Evolutionary conservation across 225 moss, liverwort and hornwort genomes (phyloP).

Genomic region (Bryoerythrophyllum caledonicum): DNA sequence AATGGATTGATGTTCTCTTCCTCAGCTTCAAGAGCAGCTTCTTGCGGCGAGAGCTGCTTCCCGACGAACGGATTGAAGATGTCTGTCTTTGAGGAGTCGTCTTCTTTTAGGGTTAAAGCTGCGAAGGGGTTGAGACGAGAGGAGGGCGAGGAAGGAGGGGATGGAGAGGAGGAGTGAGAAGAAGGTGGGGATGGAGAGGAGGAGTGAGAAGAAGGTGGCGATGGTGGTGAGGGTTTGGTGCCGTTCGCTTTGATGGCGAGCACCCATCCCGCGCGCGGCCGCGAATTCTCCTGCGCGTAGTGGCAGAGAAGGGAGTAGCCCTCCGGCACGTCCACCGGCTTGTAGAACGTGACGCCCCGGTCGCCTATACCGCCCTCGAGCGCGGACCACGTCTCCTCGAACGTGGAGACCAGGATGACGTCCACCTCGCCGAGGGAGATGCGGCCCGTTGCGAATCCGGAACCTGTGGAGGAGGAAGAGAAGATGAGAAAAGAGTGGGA

Average conservation of each 20-base stretch:
- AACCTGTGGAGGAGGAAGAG: conserved; percentile 36
- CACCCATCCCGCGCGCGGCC: conserved; percentile 56
- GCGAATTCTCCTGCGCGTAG: conserved; percentile 58
- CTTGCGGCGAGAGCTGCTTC: conserved; percentile 12
- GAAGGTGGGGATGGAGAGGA: conserved; percentile 3
- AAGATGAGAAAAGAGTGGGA: neutral
- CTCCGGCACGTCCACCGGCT: conserved; percentile 58
- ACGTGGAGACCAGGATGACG: conserved; percentile 42
- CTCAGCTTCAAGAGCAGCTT: conserved; percentile 21
- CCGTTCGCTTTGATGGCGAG: conserved; percentile 57
- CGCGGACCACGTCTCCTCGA: conserved; percentile 76
- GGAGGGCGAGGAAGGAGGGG: conserved; percentile 32
- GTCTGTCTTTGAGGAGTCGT: conserved; percentile 16
- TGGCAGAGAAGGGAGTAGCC: conserved; percentile 59
- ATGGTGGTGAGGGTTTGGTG: conserved; percentile 1
- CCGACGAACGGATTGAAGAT: conserved; percentile 31
- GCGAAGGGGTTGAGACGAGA: conserved; percentile 31
- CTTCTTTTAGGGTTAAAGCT: conserved; percentile 28
- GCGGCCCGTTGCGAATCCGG: conserved; percentile 62
- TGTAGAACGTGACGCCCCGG: conserved; percentile 63
- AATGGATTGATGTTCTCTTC: conserved; percentile 43
- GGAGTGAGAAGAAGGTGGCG: conserved; percentile 18
- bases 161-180: too few species aligned
- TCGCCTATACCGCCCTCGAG: conserved; percentile 46
- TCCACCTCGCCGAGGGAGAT: conserved; percentile 70